Base-by-base conservation (phyloP, 495 filamentous ascomycete species). In the Penicillium ochrochloron region DNA sequence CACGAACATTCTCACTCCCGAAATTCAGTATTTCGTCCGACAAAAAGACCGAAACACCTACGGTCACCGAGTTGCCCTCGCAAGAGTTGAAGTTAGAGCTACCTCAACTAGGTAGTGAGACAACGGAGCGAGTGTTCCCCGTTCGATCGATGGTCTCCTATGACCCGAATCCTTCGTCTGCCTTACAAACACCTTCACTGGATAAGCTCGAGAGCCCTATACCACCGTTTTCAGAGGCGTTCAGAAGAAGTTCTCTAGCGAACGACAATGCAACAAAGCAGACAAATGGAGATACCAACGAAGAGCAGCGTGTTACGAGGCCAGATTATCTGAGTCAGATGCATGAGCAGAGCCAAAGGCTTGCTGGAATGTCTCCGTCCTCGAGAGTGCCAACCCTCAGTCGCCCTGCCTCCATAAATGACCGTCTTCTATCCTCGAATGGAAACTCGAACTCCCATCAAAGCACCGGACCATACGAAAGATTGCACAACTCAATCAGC, bases 11-110 rank as follows among this genome's bases (percentile, higher is more conserved):
- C 3, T 69, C 63, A 1, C 46, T 71, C 21, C 66, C 70, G 0
- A 71, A 69, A n/a, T 64, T 57, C 8, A 67, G 68, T 17, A 71
- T 71, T 6, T n/a, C 67, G 3, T 73, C 71, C 17, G 71, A 73
- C 50, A 46, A 59, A 29, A 72, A 73, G 57, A 66, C 62, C 0
- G 66, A 72, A 17, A 57, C 64, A 37, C 63, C 65, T 2, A 68
- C 62, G 0, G 65, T 72, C 9, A 54, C 64, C 0, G 71, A 73
- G 56, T 39, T 70, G 12, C 35, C 56, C 33, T 65, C 64, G 1
- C 50, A n/a, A 0, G 54, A 39, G 1, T 10, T 66, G 15, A 72
- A 64, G 31, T 27, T 70, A 42, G 67, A 68, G 39, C 61, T 74
- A 4, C 71, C 71, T n/a, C 59, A 62, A n/a, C 33, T 74, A 5